phyloP scores from a whole-genome alignment of 805 yeast species.

The Grigorovia yakushimaensis region DNA sequence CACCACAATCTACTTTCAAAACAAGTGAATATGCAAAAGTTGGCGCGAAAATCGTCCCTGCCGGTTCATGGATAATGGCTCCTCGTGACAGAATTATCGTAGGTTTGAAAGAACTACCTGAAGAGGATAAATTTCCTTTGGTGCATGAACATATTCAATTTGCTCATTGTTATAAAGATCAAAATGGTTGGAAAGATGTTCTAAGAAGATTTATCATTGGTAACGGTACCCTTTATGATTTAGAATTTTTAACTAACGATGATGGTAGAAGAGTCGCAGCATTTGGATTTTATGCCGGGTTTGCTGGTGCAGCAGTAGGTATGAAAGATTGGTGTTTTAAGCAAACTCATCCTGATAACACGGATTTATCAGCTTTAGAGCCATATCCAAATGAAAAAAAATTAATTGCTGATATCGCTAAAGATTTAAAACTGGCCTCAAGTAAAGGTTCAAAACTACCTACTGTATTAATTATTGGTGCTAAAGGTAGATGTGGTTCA shows the following conservation, averaged over 20 bases:
- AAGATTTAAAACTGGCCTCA: slow-evolving; percentile 46
- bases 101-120: slow-evolving; percentile 94
- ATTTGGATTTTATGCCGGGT: slow-evolving; percentile 97
- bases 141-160: slow-evolving; percentile 95
- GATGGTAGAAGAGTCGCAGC: slow-evolving; percentile 98
- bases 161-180: slow-evolving; percentile 97
- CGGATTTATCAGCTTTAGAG: slow-evolving; percentile 67
- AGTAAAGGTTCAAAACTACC: slow-evolving; percentile 61
- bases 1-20: slow-evolving; percentile 72
- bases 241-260: slow-evolving; percentile 89
- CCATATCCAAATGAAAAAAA: slow-evolving; percentile 77
- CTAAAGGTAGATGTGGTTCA: slow-evolving; percentile 96
- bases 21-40: slow-evolving; percentile 64
- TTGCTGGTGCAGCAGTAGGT: slow-evolving; percentile 98
- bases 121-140: slow-evolving; percentile 79
- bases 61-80: slow-evolving; percentile 87
- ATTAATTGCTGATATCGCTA: slow-evolving; percentile 59
- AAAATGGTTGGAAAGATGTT: slow-evolving; percentile 94
- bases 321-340: slow-evolving; percentile 90
- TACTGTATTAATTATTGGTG: slow-evolving; percentile 84
- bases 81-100: slow-evolving; percentile 83
- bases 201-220: slow-evolving; percentile 84
- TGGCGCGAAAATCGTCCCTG: slow-evolving; percentile 86
- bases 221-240: slow-evolving; percentile 80
- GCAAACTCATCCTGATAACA: slow-evolving; percentile 55